Evolutionary conservation across 345 rosid species (phyloP).

Genomic region (Aquilaria sinensis): DNA sequence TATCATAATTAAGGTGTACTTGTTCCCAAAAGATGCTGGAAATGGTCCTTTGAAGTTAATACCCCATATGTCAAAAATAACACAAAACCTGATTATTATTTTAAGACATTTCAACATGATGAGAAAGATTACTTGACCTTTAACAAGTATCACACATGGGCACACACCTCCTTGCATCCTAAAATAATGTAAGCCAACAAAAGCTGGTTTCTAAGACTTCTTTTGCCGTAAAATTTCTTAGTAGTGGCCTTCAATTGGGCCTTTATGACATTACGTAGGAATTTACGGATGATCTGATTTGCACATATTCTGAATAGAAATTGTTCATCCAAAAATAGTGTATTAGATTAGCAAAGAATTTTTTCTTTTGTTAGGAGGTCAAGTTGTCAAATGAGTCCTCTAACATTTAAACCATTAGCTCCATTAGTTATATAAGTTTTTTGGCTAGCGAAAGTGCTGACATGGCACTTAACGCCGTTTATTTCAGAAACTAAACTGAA

Average conservation of each 20-base stretch:
- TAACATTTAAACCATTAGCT: too few relatives aligned
- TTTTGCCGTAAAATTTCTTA: not conserved
- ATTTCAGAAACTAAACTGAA: too few relatives aligned
- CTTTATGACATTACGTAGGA: too few relatives aligned
- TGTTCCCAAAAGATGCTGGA: not conserved
- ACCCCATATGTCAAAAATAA: not conserved
- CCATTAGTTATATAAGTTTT: too few relatives aligned
- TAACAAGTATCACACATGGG: not conserved
- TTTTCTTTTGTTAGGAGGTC: too few relatives aligned
- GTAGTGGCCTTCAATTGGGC: not conserved
- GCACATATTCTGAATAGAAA: too few relatives aligned
- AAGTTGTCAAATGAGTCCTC: too few relatives aligned
- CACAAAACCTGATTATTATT: not conserved
- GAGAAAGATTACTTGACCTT: not conserved
- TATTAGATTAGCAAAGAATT: too few relatives aligned
- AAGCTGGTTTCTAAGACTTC: not conserved
- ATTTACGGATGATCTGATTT: too few relatives aligned
- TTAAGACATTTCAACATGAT: not conserved
- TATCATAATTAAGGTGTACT: not conserved
- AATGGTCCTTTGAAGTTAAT: not conserved
- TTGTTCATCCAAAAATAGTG: too few relatives aligned
- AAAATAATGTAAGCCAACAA: not conserved
- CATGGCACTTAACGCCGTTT: too few relatives aligned
- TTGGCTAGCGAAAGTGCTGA: too few relatives aligned
- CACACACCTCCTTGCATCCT: not conserved